Evolutionary conservation across 768 basidiomycete species (phyloP).

Genomic region (Ramaria sp.): DNA sequence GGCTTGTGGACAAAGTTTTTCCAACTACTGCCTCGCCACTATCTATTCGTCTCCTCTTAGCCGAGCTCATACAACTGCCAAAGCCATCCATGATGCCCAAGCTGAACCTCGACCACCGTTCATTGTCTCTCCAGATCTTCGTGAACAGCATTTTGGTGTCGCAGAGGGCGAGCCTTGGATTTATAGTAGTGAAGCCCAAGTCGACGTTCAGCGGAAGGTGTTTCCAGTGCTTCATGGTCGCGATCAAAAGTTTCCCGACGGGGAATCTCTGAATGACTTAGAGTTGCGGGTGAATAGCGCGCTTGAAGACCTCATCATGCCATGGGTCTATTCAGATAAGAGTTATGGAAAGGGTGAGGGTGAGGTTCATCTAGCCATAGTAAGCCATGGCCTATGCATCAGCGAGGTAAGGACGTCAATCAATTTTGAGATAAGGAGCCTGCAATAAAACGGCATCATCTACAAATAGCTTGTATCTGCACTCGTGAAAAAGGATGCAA

Average conservation of each 20-base stretch:
- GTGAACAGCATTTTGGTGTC: constrained; percentile 61
- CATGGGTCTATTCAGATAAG: constrained; percentile 38
- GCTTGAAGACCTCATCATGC: constrained; percentile 42
- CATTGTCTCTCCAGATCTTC: constrained; percentile 37
- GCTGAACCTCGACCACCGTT: constrained; percentile 35
- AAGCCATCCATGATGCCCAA: constrained; percentile 42
- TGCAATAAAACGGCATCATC: background rate
- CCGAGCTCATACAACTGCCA: constrained; percentile 53
- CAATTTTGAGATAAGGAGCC: background rate
- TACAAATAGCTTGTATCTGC: constrained; percentile 32
- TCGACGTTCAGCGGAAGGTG: constrained; percentile 33
- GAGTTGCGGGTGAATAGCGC: constrained; percentile 40
- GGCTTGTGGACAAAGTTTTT: constrained; percentile 46
- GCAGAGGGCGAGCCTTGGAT: constrained; percentile 55
- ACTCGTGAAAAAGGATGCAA: constrained; percentile 32
- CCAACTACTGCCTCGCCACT: constrained; percentile 35
- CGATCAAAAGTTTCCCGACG: constrained; percentile 49
- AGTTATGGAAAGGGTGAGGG: constrained; percentile 15
- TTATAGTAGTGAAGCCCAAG: constrained; percentile 17
- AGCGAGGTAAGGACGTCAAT: constrained; percentile 24
- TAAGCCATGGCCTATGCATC: constrained; percentile 71
- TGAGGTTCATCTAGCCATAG: constrained; percentile 46
- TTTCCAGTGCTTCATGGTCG: constrained; percentile 41
- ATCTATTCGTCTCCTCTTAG: constrained; percentile 60
- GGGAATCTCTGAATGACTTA: constrained; percentile 63